Evolutionary conservation across 2,329 filamentous ascomycete genomes (phyloP), one percentile per base, ranked within the genome.

Genomic region (Erysiphe neolycopersici): DNA sequence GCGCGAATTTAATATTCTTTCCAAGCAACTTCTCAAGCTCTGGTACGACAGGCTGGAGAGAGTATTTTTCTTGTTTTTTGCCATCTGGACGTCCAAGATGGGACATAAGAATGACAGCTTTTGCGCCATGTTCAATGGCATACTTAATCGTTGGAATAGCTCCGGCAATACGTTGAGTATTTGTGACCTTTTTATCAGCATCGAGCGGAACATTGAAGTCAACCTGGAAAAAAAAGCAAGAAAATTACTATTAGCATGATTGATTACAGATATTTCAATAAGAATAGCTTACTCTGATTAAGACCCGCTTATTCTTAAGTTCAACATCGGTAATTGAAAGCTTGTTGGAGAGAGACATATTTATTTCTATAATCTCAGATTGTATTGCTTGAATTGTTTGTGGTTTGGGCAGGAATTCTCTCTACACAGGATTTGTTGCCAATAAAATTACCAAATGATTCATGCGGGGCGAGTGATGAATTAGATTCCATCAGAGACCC

Each of bases 141-240:
- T 93, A 77, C 68, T 91, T 91, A 70, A 94, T 93, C 56, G 85
- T 92, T 56, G 84, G 84, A 51, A 93, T 66, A 57, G 89, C 89
- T 59, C 89, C 91, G 57, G 83, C 85, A 58, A 98, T 98, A 63
- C 89, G 85, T 69, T 98, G 89, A 65, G 78, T 83, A 74, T 98
- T 98, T 62, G 89, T 95, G 62, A 98, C 74, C 45, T 91, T 85
- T 68, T 84, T 91, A 60, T 89, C 69, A 53, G 68, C 73, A 60
- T 98, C 84, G 58, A 98, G 83, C 51, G 89, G 89, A 46, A 98
- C 91, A 65, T 98, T 98, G 77, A 98, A 98, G 73, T 98, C 89
- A 62, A 98, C 87, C 85, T 93, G 57, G 43, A 37, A 11, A 37
- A 22, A 5, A 5, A 22, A 16, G 42, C 17, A 19, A 14, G 11